phyloP scores from a whole-genome alignment of 176 grass and related monocot genomes.

The Oryza glumipatula region DNA sequence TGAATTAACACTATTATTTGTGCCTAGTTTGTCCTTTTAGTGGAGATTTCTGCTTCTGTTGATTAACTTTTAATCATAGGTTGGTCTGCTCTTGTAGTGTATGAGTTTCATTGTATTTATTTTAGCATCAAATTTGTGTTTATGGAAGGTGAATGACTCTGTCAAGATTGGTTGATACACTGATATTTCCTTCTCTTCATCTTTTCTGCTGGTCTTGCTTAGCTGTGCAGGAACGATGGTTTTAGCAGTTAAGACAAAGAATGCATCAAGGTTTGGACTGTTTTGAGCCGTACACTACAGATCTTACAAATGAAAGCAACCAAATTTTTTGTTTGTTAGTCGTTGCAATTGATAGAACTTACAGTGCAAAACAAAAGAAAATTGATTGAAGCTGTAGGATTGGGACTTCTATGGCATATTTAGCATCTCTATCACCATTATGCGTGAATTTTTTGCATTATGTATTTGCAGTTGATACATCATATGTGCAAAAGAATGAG shows the following conservation, averaged over 20 bases:
- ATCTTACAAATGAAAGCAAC: conserved; percentile 54
- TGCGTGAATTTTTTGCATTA: conserved; percentile 1
- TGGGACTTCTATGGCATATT: conserved; percentile 34
- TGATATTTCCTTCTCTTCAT: conserved; percentile 38
- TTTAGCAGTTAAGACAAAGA: conserved; percentile 45
- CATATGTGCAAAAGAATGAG: conserved; percentile 4
- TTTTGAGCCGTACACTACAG: conserved; percentile 41
- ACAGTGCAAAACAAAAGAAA: conserved; percentile 48
- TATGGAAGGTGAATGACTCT: conserved; percentile 10
- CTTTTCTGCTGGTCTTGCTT: conserved; percentile 50
- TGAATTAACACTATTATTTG: not conserved
- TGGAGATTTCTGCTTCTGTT: not conserved
- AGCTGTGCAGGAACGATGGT: conserved; percentile 40
- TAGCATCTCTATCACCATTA: not conserved
- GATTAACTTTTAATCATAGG: conserved; percentile 13
- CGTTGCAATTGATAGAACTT: conserved; percentile 60
- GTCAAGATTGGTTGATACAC: not conserved
- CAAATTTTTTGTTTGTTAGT: conserved; percentile 46
- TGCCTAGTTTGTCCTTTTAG: conserved; percentile 17
- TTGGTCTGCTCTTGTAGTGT: not conserved
- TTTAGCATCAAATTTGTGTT: conserved; percentile 30
- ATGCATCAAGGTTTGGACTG: conserved; percentile 45
- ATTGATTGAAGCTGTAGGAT: conserved; percentile 67
- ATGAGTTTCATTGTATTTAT: conserved; percentile 11
- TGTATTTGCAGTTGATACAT: conserved; percentile 21